phyloP scores from a whole-genome alignment of 371 early-diverging fungal species.

The Nematocida sp. region DNA sequence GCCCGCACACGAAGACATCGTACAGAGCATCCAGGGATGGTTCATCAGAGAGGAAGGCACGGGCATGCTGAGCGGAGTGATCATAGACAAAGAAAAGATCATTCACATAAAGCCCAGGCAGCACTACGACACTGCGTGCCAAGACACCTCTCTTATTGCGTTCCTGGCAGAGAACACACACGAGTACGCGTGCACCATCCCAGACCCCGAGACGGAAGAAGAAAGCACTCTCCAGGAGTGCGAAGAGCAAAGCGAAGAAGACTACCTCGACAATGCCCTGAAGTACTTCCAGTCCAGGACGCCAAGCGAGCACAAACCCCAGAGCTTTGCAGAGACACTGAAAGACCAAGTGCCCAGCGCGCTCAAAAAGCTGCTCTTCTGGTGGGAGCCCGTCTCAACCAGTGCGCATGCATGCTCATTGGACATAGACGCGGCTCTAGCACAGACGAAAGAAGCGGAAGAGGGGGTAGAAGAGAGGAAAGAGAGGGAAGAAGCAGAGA shows the following conservation, averaged over 20 bases:
- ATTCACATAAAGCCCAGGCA: slow-evolving; percentile 48
- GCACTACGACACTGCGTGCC: background rate
- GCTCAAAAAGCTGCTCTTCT: slow-evolving; percentile 9
- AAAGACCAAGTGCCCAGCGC: background rate
- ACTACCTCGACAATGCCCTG: slow-evolving; percentile 5
- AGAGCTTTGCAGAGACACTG: background rate
- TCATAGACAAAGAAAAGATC: slow-evolving; percentile 21
- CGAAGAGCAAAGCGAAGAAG: background rate
- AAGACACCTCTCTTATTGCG: background rate
- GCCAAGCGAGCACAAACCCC: background rate
- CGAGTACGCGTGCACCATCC: slow-evolving; percentile 1
- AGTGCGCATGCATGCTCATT: too few species aligned
- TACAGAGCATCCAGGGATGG: slow-evolving; percentile 26
- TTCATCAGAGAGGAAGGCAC: slow-evolving; percentile 25
- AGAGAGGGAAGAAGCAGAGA: background rate
- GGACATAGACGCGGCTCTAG: too few species aligned
- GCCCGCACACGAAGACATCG: background rate
- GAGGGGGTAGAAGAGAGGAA: too few species aligned
- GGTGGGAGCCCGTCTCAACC: slow-evolving; percentile 31
- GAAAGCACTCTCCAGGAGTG: background rate
- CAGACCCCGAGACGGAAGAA: background rate
- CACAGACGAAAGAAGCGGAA: too few species aligned
- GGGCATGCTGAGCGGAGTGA: slow-evolving; percentile 27
- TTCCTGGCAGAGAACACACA: background rate
- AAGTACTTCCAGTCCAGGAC: slow-evolving; percentile 6